A percentile compares a stretch with the other conserved stretches of the same genome.
These are phyloP conservation scores for Phytophthora pini DNA, from an alignment of 352 stramenopile genomes.

Conservation along the genomic window DNA sequence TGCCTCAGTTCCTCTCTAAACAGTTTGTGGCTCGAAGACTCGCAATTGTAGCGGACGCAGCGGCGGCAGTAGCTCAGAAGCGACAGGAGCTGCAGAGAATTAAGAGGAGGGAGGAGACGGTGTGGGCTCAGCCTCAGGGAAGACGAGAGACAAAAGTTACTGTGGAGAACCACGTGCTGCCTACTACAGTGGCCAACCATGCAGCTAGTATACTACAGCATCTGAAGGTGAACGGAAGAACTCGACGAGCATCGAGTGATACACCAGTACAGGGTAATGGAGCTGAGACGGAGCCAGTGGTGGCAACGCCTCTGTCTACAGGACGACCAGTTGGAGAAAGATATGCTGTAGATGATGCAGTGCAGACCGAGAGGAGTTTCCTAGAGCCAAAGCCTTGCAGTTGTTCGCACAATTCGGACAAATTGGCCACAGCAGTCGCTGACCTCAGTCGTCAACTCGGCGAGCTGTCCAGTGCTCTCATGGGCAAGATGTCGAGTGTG, in stretches of 20 bases:
- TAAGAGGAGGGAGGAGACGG: constrained; percentile 53
- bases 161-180: constrained; percentile 59
- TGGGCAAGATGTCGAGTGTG: constrained; percentile 46
- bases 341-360: constrained; percentile 1
- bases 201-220: constrained; percentile 46
- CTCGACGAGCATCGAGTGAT: constrained; percentile 16
- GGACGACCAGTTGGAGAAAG: not conserved
- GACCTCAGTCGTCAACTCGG: constrained; percentile 43
- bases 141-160: constrained; percentile 18
- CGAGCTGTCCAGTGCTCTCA: constrained; percentile 38
- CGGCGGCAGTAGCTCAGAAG: constrained; percentile 54
- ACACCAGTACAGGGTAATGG: constrained; percentile 6
- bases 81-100: constrained; percentile 51
- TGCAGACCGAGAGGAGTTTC: constrained; percentile 4
- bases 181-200: constrained; percentile 28
- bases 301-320: not conserved
- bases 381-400: not conserved
- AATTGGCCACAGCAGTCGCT: constrained; percentile 18
- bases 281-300: not conserved
- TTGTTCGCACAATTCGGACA: constrained; percentile 11
- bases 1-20: constrained; percentile 65
- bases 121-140: constrained; percentile 56
- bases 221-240: constrained; percentile 16
- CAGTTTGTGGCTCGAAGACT: constrained; percentile 73
- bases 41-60: constrained; percentile 59